Base-by-base conservation (phyloP, 2,329 filamentous ascomycete species). In the Pyrenochaeta sp. region DNA sequence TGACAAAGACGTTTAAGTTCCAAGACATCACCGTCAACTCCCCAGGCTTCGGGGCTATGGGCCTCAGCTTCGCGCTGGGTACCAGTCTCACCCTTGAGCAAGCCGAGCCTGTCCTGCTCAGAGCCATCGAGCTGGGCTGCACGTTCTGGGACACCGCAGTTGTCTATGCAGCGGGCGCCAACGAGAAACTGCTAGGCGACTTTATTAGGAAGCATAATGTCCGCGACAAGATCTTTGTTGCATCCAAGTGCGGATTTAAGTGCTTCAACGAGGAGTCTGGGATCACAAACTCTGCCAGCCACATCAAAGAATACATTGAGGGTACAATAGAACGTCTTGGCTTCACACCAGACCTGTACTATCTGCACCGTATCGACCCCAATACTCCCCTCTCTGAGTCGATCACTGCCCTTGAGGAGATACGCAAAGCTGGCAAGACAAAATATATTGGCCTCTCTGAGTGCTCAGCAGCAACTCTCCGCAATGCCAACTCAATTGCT, bases 31-130 rank as follows among this genome's bases (percentile, higher is more conserved):
- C 60, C 53, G 47, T 49, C 31, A 57, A 63, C 32, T 68, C 71
- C 6, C 57, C 82, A 8, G 80, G 81, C 14, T 76, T 82, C 23
- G 79, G 81, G n/a, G 67, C 77, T n/a, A 83, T 83, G 80, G 79
- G 80, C 3, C 51, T 76, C 37, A 71, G 53, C 36, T 68, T 71
- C 22, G 76, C 74, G 51, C 76, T 80, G 41, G 77, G 78, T 39
- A 59, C 53, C 28, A 42, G 62, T 57, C 68, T 31, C 73, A 75
- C 42, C 65, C 76, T 55, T 6, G 55, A 63, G 8, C 75, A 81
- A 23, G 68, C 75, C 9, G 77, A 82, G 44, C 76, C 77, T 0
- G 71, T 82, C 44, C 71, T 73, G 6, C 62, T 82, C 3, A 74
- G 72, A 18, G 74, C 74, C 3, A 78, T 77, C 66, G 75, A 77